A percentile compares a stretch with the other conserved stretches of the same genome.
phyloP scores from a whole-genome alignment of 2,329 filamentous ascomycete species.

The Epichloe sp. region DNA sequence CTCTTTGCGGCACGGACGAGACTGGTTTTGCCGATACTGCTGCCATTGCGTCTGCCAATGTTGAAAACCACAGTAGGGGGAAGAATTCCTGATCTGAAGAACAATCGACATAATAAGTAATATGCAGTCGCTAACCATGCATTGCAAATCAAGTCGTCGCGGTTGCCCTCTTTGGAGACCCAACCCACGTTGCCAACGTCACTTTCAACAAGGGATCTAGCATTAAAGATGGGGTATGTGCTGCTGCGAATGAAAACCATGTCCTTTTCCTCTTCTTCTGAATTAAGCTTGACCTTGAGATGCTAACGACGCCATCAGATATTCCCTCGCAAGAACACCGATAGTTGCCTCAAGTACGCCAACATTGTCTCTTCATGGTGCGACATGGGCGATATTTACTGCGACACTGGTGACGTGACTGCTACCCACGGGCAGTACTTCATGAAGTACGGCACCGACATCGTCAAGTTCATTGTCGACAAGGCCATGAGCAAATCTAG shows the following conservation, averaged over 20 bases:
- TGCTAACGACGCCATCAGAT: slow-evolving; percentile 14
- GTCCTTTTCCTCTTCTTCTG: background rate
- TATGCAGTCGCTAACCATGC: background rate
- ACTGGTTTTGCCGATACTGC: slow-evolving; percentile 14
- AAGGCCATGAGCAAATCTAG: slow-evolving; percentile 11
- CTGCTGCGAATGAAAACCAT: background rate
- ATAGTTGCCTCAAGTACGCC: slow-evolving; percentile 22
- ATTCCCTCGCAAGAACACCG: slow-evolving; percentile 22
- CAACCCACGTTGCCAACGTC: slow-evolving; percentile 22
- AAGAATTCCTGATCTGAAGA: too few species aligned
- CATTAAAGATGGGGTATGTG: slow-evolving; percentile 23
- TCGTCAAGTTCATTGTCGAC: slow-evolving; percentile 22
- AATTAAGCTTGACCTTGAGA: background rate
- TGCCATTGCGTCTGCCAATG: slow-evolving; percentile 13
- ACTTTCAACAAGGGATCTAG: slow-evolving; percentile 25
- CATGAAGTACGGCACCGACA: slow-evolving; percentile 19
- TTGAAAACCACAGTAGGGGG: slow-evolving; percentile 20
- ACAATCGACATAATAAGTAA: too few species aligned
- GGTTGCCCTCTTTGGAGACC: slow-evolving; percentile 28
- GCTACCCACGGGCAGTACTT: slow-evolving; percentile 24
- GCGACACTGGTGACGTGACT: slow-evolving; percentile 19
- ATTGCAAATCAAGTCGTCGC: slow-evolving; percentile 21
- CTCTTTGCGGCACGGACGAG: slow-evolving; percentile 24
- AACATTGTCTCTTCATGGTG: slow-evolving; percentile 26
- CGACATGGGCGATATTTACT: slow-evolving; percentile 29